phyloP scores from a whole-genome alignment of 2,329 filamentous ascomycete species.

The Eurotiales sp. region DNA sequence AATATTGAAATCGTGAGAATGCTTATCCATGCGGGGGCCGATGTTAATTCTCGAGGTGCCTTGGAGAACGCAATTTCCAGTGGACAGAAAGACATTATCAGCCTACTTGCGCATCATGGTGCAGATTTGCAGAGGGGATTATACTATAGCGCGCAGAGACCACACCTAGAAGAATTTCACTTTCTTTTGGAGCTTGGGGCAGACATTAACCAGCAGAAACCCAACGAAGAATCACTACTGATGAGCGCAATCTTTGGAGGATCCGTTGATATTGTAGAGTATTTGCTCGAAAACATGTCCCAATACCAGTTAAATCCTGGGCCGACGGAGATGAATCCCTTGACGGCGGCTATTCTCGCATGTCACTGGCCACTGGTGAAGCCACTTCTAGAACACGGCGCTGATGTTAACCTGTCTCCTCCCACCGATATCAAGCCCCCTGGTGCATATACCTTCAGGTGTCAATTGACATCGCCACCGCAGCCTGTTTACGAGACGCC shows the following conservation, averaged over 20 bases:
- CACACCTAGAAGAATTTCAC: not conserved
- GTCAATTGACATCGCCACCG: not conserved
- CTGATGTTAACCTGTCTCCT: not conserved
- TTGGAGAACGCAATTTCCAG: slow-evolving; percentile 13
- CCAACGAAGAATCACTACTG: not conserved
- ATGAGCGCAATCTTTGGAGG: not conserved
- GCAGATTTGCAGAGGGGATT: slow-evolving; percentile 16
- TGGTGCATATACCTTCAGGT: no score
- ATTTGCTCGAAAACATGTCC: not conserved
- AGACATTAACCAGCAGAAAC: not conserved
- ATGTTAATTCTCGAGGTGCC: slow-evolving; percentile 14
- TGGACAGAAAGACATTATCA: slow-evolving; percentile 16
- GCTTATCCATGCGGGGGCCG: slow-evolving; percentile 12
- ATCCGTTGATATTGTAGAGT: not conserved
- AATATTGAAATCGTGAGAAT: slow-evolving; percentile 13
- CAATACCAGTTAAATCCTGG: not conserved
- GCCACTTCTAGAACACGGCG: not conserved
- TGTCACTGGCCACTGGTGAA: slow-evolving; percentile 8
- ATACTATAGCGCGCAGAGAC: not conserved
- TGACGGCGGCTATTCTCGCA: slow-evolving; percentile 14
- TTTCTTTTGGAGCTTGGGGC: not conserved
- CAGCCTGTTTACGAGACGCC: slow-evolving; percentile 9
- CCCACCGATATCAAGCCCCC: slow-evolving; percentile 3
- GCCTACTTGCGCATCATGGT: slow-evolving; percentile 17
- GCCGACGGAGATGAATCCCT: not conserved